Percentiles rank a stretch among this genome's conserved stretches.
Evolutionary conservation across 2,329 filamentous ascomycete genomes (phyloP).

Genomic region (Anisogramma anomala): DNA sequence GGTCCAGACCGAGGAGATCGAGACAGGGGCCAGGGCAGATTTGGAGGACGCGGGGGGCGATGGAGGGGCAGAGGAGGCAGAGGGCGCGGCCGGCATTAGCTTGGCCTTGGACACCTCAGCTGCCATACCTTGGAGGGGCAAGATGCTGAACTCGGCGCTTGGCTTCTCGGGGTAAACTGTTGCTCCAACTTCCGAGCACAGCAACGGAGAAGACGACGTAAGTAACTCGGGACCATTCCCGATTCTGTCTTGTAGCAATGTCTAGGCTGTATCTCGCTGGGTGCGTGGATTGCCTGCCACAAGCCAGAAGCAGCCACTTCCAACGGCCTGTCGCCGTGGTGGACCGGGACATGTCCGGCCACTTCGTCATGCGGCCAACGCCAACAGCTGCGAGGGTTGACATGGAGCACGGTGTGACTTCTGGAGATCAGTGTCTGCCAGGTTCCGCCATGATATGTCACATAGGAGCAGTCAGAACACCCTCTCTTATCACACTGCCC

Average conservation of each 20-base stretch:
- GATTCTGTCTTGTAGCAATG: conserved; percentile 37
- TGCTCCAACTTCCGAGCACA: conserved; percentile 34
- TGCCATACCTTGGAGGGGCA: neutral
- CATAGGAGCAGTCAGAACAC: no score
- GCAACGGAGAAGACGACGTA: no score
- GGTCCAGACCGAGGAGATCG: conserved; percentile 17
- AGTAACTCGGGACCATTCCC: conserved; percentile 36
- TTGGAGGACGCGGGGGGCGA: conserved; percentile 23
- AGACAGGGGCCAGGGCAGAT: conserved; percentile 26
- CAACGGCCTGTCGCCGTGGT: conserved; percentile 55
- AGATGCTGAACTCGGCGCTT: no score
- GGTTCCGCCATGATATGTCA: no score
- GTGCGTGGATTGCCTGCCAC: conserved; percentile 44
- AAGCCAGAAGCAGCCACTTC: conserved; percentile 33
- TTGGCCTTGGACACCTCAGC: neutral
- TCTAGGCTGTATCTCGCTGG: conserved; percentile 29
- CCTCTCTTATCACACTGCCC: no score
- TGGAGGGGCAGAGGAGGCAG: conserved; percentile 21
- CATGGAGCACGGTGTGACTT: no score
- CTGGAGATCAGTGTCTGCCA: no score
- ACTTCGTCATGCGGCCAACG: no score
- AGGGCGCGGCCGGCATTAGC: conserved; percentile 18
- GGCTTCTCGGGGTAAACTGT: no score
- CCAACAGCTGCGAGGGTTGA: no score
- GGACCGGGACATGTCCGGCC: no score